These are phyloP conservation scores for Neurospora discreta DNA, from an alignment of 495 filamentous ascomycete species.

Conservation along the genomic window DNA sequence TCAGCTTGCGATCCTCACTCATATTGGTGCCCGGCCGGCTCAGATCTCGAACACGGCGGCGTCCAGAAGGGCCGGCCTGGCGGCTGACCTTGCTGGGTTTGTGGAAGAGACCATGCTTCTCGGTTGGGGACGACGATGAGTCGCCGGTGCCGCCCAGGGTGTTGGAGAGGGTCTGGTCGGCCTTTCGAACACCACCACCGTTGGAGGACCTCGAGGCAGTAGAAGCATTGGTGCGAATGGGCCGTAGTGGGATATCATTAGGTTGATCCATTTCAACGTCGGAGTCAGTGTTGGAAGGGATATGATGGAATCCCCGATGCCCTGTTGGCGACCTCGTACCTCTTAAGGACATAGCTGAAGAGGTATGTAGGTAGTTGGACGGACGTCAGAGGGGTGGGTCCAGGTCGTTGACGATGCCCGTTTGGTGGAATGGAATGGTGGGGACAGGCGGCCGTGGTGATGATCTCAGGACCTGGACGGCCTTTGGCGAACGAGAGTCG, in stretches of 20 bases:
- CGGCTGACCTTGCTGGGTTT: constrained; percentile 5
- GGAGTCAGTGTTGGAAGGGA: not conserved
- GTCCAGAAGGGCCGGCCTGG: constrained; percentile 31
- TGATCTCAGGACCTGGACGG: not conserved
- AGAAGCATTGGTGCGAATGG: constrained; percentile 38
- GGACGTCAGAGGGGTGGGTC: not conserved
- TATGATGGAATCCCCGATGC: not conserved
- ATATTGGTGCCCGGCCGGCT: constrained; percentile 44
- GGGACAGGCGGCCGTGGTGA: not conserved
- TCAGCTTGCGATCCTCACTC: constrained; percentile 50
- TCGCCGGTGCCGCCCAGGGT: constrained; percentile 13
- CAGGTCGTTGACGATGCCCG: not conserved
- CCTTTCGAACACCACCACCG: constrained; percentile 36
- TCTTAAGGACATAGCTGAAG: constrained; percentile 18
- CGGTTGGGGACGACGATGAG: constrained; percentile 6
- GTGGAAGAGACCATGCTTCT: constrained; percentile 40
- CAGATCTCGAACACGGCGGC: constrained; percentile 41
- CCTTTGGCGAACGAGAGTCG: not conserved
- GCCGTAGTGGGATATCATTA: constrained; percentile 39
- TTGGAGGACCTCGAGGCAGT: constrained; percentile 27
- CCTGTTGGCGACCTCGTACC: constrained; percentile 15
- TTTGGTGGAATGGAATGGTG: not conserved
- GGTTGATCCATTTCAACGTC: constrained; percentile 17
- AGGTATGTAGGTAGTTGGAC: not conserved
- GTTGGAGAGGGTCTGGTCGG: constrained; percentile 25